Percentiles rank a stretch among this genome's conserved stretches.
Evolutionary conservation across 306 rosid species (phyloP).

Genomic region (Quercus dentata): DNA sequence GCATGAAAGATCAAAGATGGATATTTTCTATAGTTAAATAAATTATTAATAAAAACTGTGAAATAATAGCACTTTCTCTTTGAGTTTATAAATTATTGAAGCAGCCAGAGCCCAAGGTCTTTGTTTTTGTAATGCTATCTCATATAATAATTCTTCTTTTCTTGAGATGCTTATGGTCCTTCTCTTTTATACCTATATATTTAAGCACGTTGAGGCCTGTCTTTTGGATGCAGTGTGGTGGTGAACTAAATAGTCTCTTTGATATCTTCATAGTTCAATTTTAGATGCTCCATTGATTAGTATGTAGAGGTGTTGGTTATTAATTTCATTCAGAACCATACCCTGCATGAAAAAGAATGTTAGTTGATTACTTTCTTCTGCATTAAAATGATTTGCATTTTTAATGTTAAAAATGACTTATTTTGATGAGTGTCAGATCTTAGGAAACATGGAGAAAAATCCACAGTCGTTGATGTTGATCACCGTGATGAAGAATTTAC

Average conservation of each 20-base stretch:
- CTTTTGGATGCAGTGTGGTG: not conserved
- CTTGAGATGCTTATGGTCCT: not conserved
- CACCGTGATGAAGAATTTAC: constrained; percentile 67
- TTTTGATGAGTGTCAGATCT: constrained; percentile 52
- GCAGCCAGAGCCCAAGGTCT: not conserved
- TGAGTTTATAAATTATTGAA: not conserved
- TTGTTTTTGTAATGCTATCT: not conserved
- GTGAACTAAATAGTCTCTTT: not conserved
- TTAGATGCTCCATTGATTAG: not conserved
- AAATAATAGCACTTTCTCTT: not conserved
- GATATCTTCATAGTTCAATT: not conserved
- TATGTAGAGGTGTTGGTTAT: constrained; percentile 1
- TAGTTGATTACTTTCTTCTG: not conserved
- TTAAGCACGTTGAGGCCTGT: not conserved
- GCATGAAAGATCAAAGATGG: not conserved
- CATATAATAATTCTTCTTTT: not conserved
- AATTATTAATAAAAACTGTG: not conserved
- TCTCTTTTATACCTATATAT: not conserved
- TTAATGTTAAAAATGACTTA: constrained; percentile 18
- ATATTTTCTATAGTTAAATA: not conserved
- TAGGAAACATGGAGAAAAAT: constrained; percentile 70
- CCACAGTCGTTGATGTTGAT: constrained; percentile 75
- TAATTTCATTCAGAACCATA: constrained; percentile 9
- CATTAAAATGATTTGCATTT: constrained; percentile 1
- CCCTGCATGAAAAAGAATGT: constrained; percentile 8